Conservation (phyloP, 1,139 yeast species). For the Geotrichum armillariae region DNA sequence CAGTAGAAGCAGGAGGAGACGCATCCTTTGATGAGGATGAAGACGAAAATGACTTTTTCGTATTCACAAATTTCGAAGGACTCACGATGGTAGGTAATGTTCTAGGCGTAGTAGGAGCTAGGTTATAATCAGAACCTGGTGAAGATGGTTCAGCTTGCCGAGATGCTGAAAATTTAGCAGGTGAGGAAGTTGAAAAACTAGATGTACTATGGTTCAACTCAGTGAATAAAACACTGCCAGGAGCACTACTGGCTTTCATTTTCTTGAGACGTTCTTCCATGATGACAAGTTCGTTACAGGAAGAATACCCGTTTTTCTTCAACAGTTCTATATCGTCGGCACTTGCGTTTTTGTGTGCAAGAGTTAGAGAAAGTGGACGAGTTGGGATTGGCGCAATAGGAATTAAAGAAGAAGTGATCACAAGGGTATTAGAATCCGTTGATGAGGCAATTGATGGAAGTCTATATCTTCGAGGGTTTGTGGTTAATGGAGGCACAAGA, state of each 20-base stretch:
- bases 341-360: conserved; percentile 5
- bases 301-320: conserved; percentile 5
- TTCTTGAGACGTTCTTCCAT: conserved; percentile 14
- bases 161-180: conserved; percentile 11
- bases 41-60: no score
- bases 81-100: no score
- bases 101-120: no score
- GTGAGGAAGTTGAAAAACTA: conserved; percentile 6
- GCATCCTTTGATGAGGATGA: no score
- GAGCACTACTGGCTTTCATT: not conserved
- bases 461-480: no score
- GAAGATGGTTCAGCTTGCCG: conserved; percentile 10
- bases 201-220: conserved; percentile 4
- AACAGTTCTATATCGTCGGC: not conserved
- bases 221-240: not conserved
- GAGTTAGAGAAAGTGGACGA: conserved; percentile 12
- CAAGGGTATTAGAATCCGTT: not conserved
- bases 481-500: not conserved
- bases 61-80: no score
- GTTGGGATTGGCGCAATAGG: conserved; percentile 16
- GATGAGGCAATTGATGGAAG: no score
- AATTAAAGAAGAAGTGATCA: conserved; percentile 5
- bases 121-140: conserved; percentile 13
- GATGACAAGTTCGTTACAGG: conserved; percentile 12
- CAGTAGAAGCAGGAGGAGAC: not conserved